phyloP scores from a whole-genome alignment of 108 stramenopile genomes.

The Nitzschia sp. region DNA sequence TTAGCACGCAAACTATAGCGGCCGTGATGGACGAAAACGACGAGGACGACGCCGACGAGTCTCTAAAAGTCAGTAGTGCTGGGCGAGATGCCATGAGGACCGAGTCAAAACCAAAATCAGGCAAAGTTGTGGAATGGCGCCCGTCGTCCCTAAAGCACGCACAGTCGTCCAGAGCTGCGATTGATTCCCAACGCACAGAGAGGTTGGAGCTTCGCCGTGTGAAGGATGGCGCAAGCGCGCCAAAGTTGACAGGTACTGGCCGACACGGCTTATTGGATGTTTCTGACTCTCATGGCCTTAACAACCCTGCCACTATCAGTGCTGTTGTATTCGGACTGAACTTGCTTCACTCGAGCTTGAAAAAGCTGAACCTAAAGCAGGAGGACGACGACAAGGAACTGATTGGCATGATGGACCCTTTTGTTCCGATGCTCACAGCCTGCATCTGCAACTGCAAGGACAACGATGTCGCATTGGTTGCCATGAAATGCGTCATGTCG shows the following conservation, averaged over 20 bases:
- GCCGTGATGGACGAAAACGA: constrained; percentile 33
- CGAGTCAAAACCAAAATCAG: constrained; percentile 5
- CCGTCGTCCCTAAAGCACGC: constrained; percentile 60
- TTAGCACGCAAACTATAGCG: constrained; percentile 19
- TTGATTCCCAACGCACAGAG: constrained; percentile 48
- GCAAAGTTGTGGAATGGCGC: constrained; percentile 71
- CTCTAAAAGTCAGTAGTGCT: constrained; percentile 57
- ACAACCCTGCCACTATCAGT: constrained; percentile 69
- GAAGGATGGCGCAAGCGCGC: constrained; percentile 79
- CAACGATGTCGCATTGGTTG: constrained; percentile 73
- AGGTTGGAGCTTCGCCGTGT: constrained; percentile 51
- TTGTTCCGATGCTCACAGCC: constrained; percentile 74
- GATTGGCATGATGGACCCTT: constrained; percentile 79
- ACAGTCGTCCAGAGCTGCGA: constrained; percentile 51
- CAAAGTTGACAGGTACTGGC: constrained; percentile 80
- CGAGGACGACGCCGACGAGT: constrained; percentile 53
- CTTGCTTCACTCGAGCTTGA: constrained; percentile 78
- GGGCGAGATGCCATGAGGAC: constrained; percentile 8
- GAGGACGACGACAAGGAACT: constrained; percentile 38
- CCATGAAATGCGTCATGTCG: constrained; percentile 77
- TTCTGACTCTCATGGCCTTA: constrained; percentile 25
- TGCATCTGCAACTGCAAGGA: constrained; percentile 77
- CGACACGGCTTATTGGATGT: constrained; percentile 45
- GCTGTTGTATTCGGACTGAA: constrained; percentile 88
- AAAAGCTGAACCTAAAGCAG: constrained; percentile 60